A percentile compares a stretch with the other conserved stretches of the same genome.
Conservation (phyloP, 352 stramenopile species). For the Globisporangium okanoganense region DNA sequence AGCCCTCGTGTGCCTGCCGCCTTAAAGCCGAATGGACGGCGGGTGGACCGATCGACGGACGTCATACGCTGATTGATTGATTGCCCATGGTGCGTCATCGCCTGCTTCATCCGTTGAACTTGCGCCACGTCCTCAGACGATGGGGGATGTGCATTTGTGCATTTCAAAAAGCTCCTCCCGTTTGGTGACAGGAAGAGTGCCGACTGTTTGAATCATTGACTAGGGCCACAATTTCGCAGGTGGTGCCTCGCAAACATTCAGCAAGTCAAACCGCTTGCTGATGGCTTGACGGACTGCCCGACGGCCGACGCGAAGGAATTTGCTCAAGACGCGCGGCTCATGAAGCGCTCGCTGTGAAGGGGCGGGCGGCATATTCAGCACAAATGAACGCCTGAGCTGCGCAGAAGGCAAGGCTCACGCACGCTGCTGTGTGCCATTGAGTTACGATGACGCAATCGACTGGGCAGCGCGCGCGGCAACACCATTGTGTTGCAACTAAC, state of each 20-base stretch:
- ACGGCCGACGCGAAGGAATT: background rate
- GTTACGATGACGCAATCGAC: background rate
- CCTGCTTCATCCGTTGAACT: conserved; percentile 1
- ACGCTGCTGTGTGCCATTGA: background rate
- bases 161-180: background rate
- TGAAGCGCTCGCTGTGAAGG: too few species aligned
- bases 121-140: conserved; percentile 1
- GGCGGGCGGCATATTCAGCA: too few species aligned
- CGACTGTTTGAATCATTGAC: background rate
- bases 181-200: background rate
- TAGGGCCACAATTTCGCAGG: conserved; percentile 3
- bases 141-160: conserved; percentile 1
- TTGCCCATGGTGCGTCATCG: conserved; percentile 6
- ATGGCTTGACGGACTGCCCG: background rate
- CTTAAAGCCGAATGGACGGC: background rate
- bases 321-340: too few species aligned
- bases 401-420: background rate
- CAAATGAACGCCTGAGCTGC: background rate
- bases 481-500: too few species aligned
- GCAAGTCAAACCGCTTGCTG: conserved; percentile 3
- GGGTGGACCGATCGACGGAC: background rate
- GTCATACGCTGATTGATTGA: background rate
- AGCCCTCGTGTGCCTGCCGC: background rate
- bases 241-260: conserved; percentile 12
- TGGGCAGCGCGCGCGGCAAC: too few species aligned